Percentiles rank a stretch among this genome's conserved stretches.
Conservation (phyloP, 257 asterid species). For the Solanum chmielewskii region DNA sequence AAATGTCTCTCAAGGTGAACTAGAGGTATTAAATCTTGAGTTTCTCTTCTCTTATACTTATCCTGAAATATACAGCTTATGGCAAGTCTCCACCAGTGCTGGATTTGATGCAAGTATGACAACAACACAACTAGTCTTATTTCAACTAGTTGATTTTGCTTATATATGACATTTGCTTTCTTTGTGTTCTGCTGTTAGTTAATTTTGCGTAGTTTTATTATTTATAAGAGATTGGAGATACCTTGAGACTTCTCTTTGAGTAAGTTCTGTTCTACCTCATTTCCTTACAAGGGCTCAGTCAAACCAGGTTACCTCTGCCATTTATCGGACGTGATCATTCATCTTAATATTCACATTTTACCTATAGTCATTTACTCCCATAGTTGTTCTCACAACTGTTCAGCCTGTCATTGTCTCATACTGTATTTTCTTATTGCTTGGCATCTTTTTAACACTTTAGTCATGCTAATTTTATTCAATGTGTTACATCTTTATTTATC, state of each 20-base stretch:
- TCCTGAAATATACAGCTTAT: neutral
- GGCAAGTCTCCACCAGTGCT: neutral
- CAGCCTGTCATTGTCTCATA: neutral
- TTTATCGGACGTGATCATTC: neutral
- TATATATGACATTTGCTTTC: neutral
- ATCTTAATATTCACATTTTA: neutral
- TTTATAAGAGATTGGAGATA: neutral
- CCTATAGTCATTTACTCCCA: neutral
- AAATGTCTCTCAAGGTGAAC: neutral
- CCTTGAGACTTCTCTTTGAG: neutral
- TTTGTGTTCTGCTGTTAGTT: neutral
- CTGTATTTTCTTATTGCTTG: neutral
- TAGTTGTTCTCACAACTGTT: neutral
- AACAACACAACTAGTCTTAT: neutral
- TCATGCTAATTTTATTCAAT: neutral
- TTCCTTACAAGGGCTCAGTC: neutral
- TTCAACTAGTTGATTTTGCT: neutral
- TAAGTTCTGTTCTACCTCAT: neutral
- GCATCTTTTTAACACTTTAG: neutral
- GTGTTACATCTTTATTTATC: neutral
- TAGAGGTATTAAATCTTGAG: neutral
- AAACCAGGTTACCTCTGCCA: neutral
- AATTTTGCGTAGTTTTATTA: neutral
- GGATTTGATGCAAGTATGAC: neutral
- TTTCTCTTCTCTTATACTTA: neutral